Evolutionary conservation across 1,284 basidiomycete genomes (phyloP).

Genomic region (Ustilago bromivora): DNA sequence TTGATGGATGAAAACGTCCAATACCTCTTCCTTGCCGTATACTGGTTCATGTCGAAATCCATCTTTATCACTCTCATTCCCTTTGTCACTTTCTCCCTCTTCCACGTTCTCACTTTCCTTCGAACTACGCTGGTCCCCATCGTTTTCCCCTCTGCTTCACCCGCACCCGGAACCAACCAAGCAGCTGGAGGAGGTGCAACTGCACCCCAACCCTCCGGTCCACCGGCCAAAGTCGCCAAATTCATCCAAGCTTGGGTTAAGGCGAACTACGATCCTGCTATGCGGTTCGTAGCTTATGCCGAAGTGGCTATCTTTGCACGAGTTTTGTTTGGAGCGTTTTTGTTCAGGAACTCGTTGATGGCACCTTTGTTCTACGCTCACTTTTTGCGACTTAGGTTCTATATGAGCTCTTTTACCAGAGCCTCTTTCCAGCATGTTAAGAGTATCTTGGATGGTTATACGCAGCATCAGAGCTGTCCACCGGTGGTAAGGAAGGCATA

Average conservation of each 20-base stretch:
- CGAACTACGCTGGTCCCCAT: conserved; percentile 63
- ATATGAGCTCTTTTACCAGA: conserved; percentile 69
- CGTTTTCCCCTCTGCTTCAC: conserved; percentile 49
- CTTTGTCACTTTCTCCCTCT: conserved; percentile 69
- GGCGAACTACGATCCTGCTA: conserved; percentile 69
- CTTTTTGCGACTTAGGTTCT: conserved; percentile 66
- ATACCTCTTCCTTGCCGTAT: conserved; percentile 68
- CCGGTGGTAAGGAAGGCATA: conserved; percentile 64
- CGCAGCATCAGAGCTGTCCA: conserved; percentile 63
- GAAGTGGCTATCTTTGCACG: conserved; percentile 68
- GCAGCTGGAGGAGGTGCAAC: conserved; percentile 34
- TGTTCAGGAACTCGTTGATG: conserved; percentile 66
- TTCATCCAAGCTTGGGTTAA: conserved; percentile 69
- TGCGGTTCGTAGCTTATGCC: conserved; percentile 69
- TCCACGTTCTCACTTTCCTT: conserved; percentile 67
- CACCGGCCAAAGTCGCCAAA: conserved; percentile 62
- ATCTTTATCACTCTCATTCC: conserved; percentile 69
- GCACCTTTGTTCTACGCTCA: conserved; percentile 67
- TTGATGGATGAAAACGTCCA: conserved; percentile 70
- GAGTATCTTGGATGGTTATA: conserved; percentile 56
- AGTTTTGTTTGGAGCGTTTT: conserved; percentile 66
- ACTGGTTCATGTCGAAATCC: conserved; percentile 69
- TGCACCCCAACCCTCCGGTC: conserved; percentile 33
- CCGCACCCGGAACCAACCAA: conserved; percentile 33
- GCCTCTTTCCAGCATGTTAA: conserved; percentile 67